phyloP scores from a whole-genome alignment of 257 asterid species.

The Misopates orontium region DNA sequence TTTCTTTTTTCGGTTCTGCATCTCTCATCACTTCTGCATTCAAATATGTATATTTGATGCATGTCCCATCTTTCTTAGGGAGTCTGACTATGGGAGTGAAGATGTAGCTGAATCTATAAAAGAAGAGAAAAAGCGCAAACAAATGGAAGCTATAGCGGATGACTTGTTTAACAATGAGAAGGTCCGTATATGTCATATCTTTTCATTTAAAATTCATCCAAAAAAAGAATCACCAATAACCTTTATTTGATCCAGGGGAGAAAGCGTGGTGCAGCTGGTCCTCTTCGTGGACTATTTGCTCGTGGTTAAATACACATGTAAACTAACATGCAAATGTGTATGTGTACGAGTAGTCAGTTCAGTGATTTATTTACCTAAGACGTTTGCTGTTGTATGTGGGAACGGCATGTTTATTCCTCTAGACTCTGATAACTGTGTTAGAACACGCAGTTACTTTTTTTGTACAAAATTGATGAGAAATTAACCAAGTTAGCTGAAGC shows the following conservation, averaged over 20 bases:
- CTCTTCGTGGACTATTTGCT: slow-evolving; percentile 51
- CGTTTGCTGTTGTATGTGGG: too few species aligned
- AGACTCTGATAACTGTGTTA: too few species aligned
- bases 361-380: too few species aligned
- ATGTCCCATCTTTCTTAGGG: slow-evolving; percentile 42
- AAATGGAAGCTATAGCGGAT: slow-evolving; percentile 91
- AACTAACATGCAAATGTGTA: background rate
- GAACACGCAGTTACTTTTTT: too few species aligned
- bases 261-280: slow-evolving; percentile 49
- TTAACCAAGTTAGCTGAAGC: too few species aligned
- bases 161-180: slow-evolving; percentile 80
- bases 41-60: slow-evolving; percentile 1
- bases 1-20: slow-evolving; percentile 24
- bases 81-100: slow-evolving; percentile 66
- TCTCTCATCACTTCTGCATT: slow-evolving; percentile 18
- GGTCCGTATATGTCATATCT: slow-evolving; percentile 41
- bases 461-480: too few species aligned
- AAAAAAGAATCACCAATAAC: slow-evolving; percentile 6
- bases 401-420: too few species aligned
- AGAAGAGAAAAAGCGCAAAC: slow-evolving; percentile 82
- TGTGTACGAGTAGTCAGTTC: too few species aligned
- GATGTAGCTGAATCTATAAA: slow-evolving; percentile 62
- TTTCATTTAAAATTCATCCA: slow-evolving; percentile 15
- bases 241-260: slow-evolving; percentile 45
- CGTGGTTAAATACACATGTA: slow-evolving; percentile 33